Evolutionary conservation across 2,329 filamentous ascomycete species (phyloP), one percentile per base, ranked within the genome.

Genomic region (Pseudogymnoascus sp.): DNA sequence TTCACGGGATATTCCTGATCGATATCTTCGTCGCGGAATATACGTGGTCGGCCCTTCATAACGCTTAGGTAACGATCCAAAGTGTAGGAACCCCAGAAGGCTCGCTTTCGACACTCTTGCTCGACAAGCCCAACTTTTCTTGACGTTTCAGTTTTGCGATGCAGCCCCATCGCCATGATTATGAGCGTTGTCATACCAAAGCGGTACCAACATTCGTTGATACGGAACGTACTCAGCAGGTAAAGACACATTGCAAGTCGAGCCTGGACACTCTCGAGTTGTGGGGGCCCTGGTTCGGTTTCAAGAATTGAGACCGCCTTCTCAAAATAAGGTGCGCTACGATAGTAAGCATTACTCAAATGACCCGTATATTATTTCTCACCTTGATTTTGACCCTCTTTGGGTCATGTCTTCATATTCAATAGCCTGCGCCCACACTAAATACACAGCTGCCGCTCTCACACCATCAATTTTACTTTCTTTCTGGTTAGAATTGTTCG

Each of bases 31-130:
- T 88, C 85, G 60, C 85, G 84, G 25, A 86, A 83, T 13, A 85
- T 78, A 6, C 83, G 73, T 0, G 85, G 85, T 5, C 85, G 77
- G 0, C 85, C 85, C 31, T 87, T 80, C 16, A 86, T 82, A n/a
- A 86, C 83, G 23, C 83, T 83, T 1, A 88, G 75, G 64, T 87
- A 87, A 37, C 84, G 83, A 69, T 88, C 85, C 0, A 88, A 73
- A 1, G 81, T 84, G 68, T 88, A 88, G 0, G 83, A 80, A 7
- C 81, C 81, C 86, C 86, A 88, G 61, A 88, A 87, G 0, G 81
- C 80, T 10, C 85, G 76, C 63, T 82, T 83, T 1, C 82, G 78
- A 51, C 81, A 81, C 66, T 88, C 83, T 0, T 74, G 73, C 4
- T 78, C 72, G 7, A 62, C 28, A 10, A 61, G 41, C 4, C 19